A percentile compares a stretch with the other conserved stretches of the same genome.
Conservation (phyloP, 2,329 filamentous ascomycete species). For the Venturia aucupariae region DNA sequence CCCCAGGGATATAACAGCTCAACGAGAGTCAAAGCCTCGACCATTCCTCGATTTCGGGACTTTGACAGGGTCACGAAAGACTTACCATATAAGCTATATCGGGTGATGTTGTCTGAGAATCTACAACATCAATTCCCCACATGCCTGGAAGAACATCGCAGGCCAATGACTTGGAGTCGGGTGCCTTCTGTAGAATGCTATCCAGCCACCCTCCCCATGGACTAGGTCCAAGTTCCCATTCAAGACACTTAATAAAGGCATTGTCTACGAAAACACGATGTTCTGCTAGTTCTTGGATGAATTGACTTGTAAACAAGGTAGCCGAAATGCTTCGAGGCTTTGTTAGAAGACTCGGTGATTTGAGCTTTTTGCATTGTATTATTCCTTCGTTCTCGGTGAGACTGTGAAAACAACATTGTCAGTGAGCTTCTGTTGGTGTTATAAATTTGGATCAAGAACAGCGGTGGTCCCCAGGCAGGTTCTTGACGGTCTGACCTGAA, state of each 20-base stretch:
- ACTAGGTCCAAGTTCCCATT: neutral
- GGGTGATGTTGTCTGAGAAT: neutral
- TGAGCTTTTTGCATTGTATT: neutral
- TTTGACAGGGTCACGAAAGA: neutral
- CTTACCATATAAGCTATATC: neutral
- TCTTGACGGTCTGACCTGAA: neutral
- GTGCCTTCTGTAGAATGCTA: neutral
- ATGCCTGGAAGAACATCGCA: neutral
- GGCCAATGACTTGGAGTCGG: neutral
- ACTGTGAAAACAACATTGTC: neutral
- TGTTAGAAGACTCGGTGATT: neutral
- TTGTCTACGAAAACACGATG: neutral
- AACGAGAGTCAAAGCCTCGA: neutral
- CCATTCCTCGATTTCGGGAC: neutral
- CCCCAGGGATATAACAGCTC: neutral
- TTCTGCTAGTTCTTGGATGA: neutral
- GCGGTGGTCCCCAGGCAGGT: neutral
- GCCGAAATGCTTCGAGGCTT: neutral
- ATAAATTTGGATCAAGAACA: too few species aligned
- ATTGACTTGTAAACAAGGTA: neutral
- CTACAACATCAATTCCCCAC: neutral
- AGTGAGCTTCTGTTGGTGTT: neutral
- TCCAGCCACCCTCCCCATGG: neutral
- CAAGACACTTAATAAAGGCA: neutral
- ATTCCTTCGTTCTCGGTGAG: neutral